Evolutionary conservation across 78 protist species (phyloP).

Genomic region (Chrysochromulina tobinii): DNA sequence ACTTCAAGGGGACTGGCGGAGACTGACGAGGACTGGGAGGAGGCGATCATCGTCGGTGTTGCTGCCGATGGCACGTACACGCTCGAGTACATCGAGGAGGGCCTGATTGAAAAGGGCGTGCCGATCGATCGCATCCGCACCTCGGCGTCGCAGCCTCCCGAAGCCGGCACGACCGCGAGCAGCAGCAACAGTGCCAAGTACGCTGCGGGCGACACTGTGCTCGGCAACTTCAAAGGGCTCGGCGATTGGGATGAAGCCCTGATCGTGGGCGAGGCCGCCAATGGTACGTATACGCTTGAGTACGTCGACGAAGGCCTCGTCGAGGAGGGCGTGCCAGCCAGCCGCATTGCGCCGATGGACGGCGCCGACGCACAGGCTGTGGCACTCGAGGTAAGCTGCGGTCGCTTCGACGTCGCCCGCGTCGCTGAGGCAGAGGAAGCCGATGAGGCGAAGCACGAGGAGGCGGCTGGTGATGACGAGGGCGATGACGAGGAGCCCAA

Average conservation of each 20-base stretch:
- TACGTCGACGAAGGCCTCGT: background rate
- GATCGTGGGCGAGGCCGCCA: background rate
- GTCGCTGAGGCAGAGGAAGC: no score
- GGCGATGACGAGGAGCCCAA: no score
- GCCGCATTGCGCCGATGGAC: background rate
- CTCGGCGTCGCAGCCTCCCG: background rate
- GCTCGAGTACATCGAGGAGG: slow-evolving; percentile 6
- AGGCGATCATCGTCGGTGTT: background rate
- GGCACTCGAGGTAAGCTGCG: background rate
- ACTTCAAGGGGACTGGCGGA: slow-evolving; percentile 1
- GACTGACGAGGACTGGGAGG: background rate
- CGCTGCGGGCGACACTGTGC: background rate
- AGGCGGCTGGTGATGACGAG: background rate
- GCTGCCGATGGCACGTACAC: background rate
- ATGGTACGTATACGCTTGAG: background rate
- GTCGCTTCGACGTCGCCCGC: background rate
- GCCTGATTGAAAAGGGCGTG: background rate
- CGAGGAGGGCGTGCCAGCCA: slow-evolving; percentile 7
- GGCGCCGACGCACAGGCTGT: background rate
- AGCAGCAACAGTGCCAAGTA: background rate
- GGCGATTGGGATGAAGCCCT: slow-evolving; percentile 13
- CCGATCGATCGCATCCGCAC: background rate
- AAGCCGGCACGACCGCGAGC: no score
- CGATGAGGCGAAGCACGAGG: background rate
- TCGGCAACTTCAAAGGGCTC: slow-evolving; percentile 12